These are phyloP conservation scores for Apiotrichum mycotoxinovorans DNA, from an alignment of 1,284 basidiomycete genomes.

Conservation along the genomic window DNA sequence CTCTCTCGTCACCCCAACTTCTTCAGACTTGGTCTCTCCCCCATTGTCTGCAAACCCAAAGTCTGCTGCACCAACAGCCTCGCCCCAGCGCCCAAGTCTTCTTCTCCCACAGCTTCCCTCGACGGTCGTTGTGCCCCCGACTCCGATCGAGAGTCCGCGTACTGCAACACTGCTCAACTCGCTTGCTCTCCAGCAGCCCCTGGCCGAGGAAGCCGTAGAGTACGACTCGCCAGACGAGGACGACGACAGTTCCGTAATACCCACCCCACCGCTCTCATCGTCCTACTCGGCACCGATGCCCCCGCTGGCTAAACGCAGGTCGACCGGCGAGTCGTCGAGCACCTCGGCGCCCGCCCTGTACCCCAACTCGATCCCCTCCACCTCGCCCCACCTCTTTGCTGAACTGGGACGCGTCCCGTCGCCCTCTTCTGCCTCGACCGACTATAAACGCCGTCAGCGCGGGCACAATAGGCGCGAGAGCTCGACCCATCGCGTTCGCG, in stretches of 20 bases:
- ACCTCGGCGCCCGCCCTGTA: constrained; percentile 5
- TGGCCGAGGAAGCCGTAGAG: constrained; percentile 5
- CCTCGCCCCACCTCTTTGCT: constrained; percentile 3
- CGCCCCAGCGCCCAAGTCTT: background rate
- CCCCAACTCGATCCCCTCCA: constrained; percentile 3
- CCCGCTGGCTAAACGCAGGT: constrained; percentile 3
- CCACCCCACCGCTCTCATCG: constrained; percentile 9
- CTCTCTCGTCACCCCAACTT: background rate
- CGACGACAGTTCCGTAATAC: constrained; percentile 2
- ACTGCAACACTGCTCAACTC: background rate
- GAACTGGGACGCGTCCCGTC: constrained; percentile 4
- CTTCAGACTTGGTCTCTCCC: too few species aligned
- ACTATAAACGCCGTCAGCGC: background rate
- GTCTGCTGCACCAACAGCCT: background rate
- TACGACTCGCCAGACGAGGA: constrained; percentile 28
- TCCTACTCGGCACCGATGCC: constrained; percentile 8
- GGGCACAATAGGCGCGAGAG: constrained; percentile 32
- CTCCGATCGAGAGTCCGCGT: constrained; percentile 1
- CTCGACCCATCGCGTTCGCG: constrained; percentile 44
- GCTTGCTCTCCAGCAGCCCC: background rate
- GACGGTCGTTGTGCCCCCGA: constrained; percentile 6
- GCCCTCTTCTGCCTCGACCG: constrained; percentile 1
- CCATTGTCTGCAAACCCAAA: background rate
- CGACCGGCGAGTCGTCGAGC: background rate
- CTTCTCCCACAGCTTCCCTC: constrained; percentile 1